phyloP scores from a whole-genome alignment of 768 basidiomycete genomes.

The Tulasnella sp. region DNA sequence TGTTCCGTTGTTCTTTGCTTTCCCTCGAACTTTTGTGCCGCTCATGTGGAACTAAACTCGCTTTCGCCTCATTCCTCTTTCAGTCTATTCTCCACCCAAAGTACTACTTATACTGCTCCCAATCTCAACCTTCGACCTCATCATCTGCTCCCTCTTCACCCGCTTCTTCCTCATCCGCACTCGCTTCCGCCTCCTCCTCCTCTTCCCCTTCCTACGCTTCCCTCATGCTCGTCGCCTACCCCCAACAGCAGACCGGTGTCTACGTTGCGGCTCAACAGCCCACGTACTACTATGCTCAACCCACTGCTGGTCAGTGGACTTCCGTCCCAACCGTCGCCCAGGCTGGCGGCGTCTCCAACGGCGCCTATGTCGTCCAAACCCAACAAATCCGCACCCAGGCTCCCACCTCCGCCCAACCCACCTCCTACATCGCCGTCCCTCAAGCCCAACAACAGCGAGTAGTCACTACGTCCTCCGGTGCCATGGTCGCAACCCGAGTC shows the following conservation, averaged over 20 bases:
- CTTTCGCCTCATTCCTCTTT: constrained; percentile 5
- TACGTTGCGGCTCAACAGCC: constrained; percentile 12
- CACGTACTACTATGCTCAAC: constrained; percentile 12
- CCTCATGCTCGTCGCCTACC: constrained; percentile 12
- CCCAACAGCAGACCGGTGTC: constrained; percentile 11
- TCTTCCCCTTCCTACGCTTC: background rate
- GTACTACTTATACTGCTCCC: constrained; percentile 7
- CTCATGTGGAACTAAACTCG: constrained; percentile 8
- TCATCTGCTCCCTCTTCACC: constrained; percentile 10
- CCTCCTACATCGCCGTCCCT: constrained; percentile 5
- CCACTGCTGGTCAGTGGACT: constrained; percentile 18
- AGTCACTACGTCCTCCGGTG: background rate
- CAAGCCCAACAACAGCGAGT: background rate
- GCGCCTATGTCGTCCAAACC: background rate
- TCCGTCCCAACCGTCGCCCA: background rate
- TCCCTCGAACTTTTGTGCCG: background rate
- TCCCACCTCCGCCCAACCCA: background rate
- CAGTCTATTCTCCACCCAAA: constrained; percentile 4
- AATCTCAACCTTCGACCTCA: background rate
- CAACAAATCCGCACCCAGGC: constrained; percentile 3
- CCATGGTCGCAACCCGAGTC: background rate
- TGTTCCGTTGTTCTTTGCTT: background rate
- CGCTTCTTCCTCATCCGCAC: background rate
- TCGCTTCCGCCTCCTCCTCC: background rate
- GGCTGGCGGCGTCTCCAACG: constrained; percentile 7